Evolutionary conservation across 257 asterid genomes (phyloP).

Genomic region (Rehmannia glutinosa): DNA sequence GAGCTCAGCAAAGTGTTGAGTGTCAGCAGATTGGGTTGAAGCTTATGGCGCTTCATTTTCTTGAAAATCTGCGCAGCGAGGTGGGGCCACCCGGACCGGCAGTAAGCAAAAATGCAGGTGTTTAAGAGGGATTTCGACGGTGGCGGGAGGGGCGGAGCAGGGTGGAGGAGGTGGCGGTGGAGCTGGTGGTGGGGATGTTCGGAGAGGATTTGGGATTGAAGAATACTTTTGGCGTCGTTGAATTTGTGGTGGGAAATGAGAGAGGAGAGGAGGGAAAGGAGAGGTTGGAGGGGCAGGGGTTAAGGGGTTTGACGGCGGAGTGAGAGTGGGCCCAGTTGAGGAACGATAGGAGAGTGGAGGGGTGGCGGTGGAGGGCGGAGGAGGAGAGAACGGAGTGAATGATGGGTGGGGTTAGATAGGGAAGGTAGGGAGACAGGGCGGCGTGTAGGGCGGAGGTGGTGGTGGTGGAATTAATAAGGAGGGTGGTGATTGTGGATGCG

Average conservation of each 20-base stretch:
- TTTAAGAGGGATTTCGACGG: conserved; percentile 53
- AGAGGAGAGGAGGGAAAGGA: conserved; percentile 48
- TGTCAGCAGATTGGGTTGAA: conserved; percentile 42
- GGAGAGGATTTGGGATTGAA: conserved; percentile 46
- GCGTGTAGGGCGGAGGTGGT: conserved; percentile 33
- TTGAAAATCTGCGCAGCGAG: conserved; percentile 66
- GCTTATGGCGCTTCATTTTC: conserved; percentile 63
- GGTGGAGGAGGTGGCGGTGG: conserved; percentile 77
- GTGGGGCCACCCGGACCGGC: conserved; percentile 54
- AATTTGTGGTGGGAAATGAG: conserved; percentile 53
- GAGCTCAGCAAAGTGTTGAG: conserved; percentile 52
- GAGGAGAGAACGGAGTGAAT: conserved; percentile 66
- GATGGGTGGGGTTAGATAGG: conserved; percentile 50
- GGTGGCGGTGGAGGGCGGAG: conserved; percentile 43
- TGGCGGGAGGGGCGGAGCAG: conserved; percentile 40
- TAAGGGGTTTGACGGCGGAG: conserved; percentile 17
- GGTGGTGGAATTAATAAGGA: conserved; percentile 34
- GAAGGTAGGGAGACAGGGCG: conserved; percentile 45
- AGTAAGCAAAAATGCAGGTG: conserved; percentile 60
- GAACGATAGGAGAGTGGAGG: conserved; percentile 51
- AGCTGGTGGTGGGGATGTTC: conserved; percentile 72
- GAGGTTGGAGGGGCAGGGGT: conserved; percentile 57
- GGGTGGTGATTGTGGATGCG: conserved; percentile 40
- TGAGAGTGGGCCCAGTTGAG: conserved; percentile 46
- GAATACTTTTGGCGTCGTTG: conserved; percentile 51